These are phyloP conservation scores for Liquidambar formosana DNA, from an alignment of 164 flowering plant genomes.

Conservation along the genomic window DNA sequence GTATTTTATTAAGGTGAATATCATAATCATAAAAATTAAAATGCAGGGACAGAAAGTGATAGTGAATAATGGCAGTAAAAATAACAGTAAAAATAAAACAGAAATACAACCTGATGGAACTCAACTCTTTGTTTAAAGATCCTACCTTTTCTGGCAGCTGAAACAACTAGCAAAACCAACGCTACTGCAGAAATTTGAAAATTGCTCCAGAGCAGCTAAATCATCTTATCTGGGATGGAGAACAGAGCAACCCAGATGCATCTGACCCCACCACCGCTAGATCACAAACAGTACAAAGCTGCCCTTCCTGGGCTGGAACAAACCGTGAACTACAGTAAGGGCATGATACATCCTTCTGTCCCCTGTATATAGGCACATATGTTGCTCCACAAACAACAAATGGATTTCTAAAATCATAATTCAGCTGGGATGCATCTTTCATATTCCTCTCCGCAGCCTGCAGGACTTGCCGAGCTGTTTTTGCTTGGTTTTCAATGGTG, in stretches of 20 bases:
- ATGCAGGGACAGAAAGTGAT: no score
- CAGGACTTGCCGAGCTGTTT: slow-evolving; percentile 61
- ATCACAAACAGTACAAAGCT: slow-evolving; percentile 65
- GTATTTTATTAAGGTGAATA: no score
- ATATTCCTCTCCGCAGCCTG: slow-evolving; percentile 40
- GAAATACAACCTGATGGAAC: no score
- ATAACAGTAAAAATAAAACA: no score
- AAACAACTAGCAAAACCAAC: no score
- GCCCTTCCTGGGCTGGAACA: slow-evolving; percentile 62
- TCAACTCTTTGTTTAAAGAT: no score
- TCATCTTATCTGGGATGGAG: slow-evolving; percentile 66
- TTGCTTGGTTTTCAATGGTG: slow-evolving; percentile 51
- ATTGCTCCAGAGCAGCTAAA: not conserved
- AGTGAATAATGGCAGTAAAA: no score
- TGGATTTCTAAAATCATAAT: slow-evolving; percentile 75
- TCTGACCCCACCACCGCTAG: slow-evolving; percentile 65
- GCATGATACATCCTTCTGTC: slow-evolving; percentile 68
- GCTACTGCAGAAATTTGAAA: no score
- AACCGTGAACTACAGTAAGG: slow-evolving; percentile 65
- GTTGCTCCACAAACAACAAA: slow-evolving; percentile 78
- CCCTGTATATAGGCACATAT: slow-evolving; percentile 69
- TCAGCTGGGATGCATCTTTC: slow-evolving; percentile 42
- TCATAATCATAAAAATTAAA: no score
- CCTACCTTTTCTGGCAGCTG: no score
- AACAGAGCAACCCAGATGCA: slow-evolving; percentile 75